Conservation (phyloP, 2,329 filamentous ascomycete genomes). For the Didymella exigua region DNA sequence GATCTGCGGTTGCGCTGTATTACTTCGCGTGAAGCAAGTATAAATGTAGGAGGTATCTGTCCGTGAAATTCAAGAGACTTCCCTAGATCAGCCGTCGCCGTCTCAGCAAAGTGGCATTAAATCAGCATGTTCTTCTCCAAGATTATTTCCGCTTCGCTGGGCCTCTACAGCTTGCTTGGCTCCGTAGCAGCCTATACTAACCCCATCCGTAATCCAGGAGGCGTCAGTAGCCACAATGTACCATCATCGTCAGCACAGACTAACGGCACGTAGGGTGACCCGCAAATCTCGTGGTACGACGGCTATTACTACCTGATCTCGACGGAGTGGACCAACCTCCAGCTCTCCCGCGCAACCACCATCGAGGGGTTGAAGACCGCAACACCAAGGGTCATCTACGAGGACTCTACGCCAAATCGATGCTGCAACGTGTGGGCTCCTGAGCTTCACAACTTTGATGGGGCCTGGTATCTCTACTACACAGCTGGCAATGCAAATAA, state of each 20-base stretch:
- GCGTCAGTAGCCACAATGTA: neutral
- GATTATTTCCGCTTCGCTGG: neutral
- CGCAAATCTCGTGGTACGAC: slow-evolving; percentile 58
- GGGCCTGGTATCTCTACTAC: slow-evolving; percentile 63
- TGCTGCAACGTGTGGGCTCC: slow-evolving; percentile 62
- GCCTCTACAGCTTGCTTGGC: neutral
- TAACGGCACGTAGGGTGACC: slow-evolving; percentile 29
- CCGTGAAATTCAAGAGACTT: neutral
- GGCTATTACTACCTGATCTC: slow-evolving; percentile 65
- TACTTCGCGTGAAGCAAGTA: neutral
- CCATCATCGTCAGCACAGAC: neutral
- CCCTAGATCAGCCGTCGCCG: neutral
- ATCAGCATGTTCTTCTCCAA: neutral
- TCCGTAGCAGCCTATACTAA: neutral
- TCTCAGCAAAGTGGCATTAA: neutral
- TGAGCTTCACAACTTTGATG: slow-evolving; percentile 58
- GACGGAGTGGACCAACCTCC: slow-evolving; percentile 61
- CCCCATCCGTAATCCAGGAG: slow-evolving; percentile 3
- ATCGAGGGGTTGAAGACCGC: slow-evolving; percentile 61
- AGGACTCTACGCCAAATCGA: slow-evolving; percentile 52
- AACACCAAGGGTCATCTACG: slow-evolving; percentile 58
- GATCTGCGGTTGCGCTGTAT: neutral
- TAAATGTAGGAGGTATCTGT: neutral
- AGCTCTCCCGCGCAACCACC: slow-evolving; percentile 61
- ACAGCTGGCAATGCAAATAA: slow-evolving; percentile 55